These are phyloP conservation scores for Kodamaea sp. DNA, from an alignment of 1,139 yeast genomes.

Conservation along the genomic window DNA sequence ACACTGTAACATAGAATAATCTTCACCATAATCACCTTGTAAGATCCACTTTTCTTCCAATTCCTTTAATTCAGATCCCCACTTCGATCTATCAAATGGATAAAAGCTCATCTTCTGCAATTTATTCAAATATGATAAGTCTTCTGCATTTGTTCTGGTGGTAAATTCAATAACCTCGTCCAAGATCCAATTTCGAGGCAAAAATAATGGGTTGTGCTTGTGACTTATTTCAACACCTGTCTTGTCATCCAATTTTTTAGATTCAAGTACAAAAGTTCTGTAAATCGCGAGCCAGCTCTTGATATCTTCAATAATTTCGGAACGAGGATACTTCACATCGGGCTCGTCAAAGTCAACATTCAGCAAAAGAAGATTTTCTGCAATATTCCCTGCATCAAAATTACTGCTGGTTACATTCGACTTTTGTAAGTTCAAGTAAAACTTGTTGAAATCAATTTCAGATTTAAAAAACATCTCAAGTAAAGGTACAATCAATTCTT, in stretches of 20 bases:
- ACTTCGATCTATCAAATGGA: conserved; percentile 55
- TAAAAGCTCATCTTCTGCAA: conserved; percentile 58
- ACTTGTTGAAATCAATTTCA: conserved; percentile 74
- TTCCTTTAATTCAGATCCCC: conserved; percentile 64
- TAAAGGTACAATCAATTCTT: conserved; percentile 56
- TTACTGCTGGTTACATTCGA: conserved; percentile 17
- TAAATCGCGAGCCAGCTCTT: conserved; percentile 40
- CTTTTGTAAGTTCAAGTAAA: conserved; percentile 63
- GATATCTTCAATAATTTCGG: conserved; percentile 31
- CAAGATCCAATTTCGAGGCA: conserved; percentile 83
- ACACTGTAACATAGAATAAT: conserved; percentile 57
- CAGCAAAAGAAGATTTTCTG: conserved; percentile 29
- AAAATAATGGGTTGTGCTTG: conserved; percentile 66
- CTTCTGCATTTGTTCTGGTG: conserved; percentile 33
- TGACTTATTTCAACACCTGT: conserved; percentile 41
- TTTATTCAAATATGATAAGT: conserved; percentile 45
- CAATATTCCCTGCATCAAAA: conserved; percentile 21
- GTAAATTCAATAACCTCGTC: conserved; percentile 70
- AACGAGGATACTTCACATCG: conserved; percentile 25
- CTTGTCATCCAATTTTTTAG: conserved; percentile 22
- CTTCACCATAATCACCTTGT: conserved; percentile 44
- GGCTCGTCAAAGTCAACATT: conserved; percentile 20
- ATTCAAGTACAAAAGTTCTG: conserved; percentile 34
- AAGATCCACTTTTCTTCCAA: conserved; percentile 53
- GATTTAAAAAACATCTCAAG: conserved; percentile 59